These are phyloP conservation scores for Herpetomonas tarakana DNA, from an alignment of 208 protist genomes.

Conservation along the genomic window DNA sequence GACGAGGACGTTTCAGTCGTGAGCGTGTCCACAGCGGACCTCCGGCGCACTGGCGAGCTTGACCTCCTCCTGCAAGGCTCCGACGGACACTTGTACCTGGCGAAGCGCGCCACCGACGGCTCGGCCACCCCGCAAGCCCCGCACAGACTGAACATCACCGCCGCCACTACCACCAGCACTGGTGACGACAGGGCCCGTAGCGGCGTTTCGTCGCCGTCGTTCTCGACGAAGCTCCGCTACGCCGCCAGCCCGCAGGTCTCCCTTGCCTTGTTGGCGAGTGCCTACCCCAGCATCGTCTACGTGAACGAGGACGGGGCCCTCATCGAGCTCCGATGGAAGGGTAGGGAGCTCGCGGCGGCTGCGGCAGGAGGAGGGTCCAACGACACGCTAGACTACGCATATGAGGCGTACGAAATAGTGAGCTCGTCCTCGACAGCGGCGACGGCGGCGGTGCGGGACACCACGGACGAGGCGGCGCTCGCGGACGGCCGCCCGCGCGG, in stretches of 20 bases:
- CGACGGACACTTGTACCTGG: constrained; percentile 33
- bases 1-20: constrained; percentile 24
- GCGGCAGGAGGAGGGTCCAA: not conserved
- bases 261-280: constrained; percentile 7
- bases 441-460: not conserved
- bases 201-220: not conserved
- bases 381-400: not conserved
- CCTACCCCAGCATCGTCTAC: constrained; percentile 19
- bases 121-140: not conserved
- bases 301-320: constrained; percentile 26
- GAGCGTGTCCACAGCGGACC: constrained; percentile 42
- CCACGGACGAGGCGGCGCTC: no score
- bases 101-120: constrained; percentile 12
- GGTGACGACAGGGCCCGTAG: no score
- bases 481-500: no score
- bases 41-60: constrained; percentile 25
- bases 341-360: not conserved
- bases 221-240: not conserved
- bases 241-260: constrained; percentile 9
- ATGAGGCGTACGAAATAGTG: not conserved
- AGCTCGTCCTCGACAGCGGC: not conserved
- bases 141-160: not conserved
- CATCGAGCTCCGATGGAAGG: constrained; percentile 13
- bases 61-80: constrained; percentile 44
- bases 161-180: not conserved